Evolutionary conservation across 2,329 filamentous ascomycete species (phyloP), one percentile per base, ranked within the genome.

Genomic region (Corynespora cassiicola): DNA sequence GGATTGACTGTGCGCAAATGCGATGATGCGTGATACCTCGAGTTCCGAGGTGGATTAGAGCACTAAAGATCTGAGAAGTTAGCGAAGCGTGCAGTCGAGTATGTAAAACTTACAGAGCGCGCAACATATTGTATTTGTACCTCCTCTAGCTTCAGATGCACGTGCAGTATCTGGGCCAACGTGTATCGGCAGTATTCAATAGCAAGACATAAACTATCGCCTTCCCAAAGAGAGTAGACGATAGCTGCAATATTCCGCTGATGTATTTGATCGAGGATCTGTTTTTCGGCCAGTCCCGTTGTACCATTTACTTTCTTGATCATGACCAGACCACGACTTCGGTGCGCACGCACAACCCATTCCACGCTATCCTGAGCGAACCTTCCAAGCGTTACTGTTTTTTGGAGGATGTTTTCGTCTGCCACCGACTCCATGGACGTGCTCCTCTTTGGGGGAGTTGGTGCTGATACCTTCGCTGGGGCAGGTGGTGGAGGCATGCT

Each of bases 171-270:
- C 19, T 46, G 32, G 4, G 34, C 32, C 4, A 47, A 31, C 3
- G 43, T 47, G 29, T 39, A 32, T 7, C 43, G 39, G 29, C 24
- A 43, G 25, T 43, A 47, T 17, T 47, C 39, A 16, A 47, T 19
- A 6, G 14, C 21, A 9, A 47, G 18, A 18, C 27, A 32, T 23
- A 43, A 19, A 12, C 10, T 11, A n/a, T 39, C 38, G 7, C 7
- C 22, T 9, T 39, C 9, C 31, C 11, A 28, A 15, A 36, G 7
- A 14, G 19, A 14, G 18, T 24, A 8, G 9, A 40, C 5, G 11
- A 39, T 8, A 9, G 23, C 36, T 15, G 28, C 12, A 22, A 44
- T 32, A 26, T 44, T 44, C 12, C 27, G 17, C 22, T 44, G 41
- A 6, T 14, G 10, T 7, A 39, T 19, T 4, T 22, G 3, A 14